A percentile compares a stretch with the other conserved stretches of the same genome.
phyloP scores from a whole-genome alignment of 805 yeast species.

The Wickerhamomyces chambardii region DNA sequence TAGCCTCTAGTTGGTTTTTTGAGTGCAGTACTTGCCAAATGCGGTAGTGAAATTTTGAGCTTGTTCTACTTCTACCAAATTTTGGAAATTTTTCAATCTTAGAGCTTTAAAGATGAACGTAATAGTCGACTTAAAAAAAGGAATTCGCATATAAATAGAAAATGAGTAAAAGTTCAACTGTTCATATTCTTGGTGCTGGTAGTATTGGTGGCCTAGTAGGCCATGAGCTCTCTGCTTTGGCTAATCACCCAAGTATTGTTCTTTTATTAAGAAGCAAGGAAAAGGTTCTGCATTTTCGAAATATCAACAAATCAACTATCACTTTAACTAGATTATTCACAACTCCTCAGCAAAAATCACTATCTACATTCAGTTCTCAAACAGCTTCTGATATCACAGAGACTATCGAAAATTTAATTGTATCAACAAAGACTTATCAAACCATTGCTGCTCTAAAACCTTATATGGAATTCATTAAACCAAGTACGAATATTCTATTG shows the following conservation, averaged over 20 bases:
- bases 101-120: no score
- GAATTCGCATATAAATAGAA: no score
- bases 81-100: no score
- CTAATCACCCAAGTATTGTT: slow-evolving; percentile 8
- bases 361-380: slow-evolving; percentile 3
- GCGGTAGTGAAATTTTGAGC: no score
- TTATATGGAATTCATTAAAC: slow-evolving; percentile 36
- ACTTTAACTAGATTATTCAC: slow-evolving; percentile 13
- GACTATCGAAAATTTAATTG: slow-evolving; percentile 47
- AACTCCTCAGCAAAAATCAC: slow-evolving; percentile 4
- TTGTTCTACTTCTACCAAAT: no score
- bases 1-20: no score
- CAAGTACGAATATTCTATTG: slow-evolving; percentile 52
- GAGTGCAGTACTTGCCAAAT: no score
- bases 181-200: slow-evolving; percentile 18
- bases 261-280: slow-evolving; percentile 13
- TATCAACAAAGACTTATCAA: slow-evolving; percentile 77
- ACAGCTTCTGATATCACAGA: slow-evolving; percentile 10
- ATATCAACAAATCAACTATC: slow-evolving; percentile 7
- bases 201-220: slow-evolving; percentile 19
- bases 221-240: slow-evolving; percentile 12
- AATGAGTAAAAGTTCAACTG: background rate
- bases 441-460: slow-evolving; percentile 56
- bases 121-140: no score
- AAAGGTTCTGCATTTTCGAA: slow-evolving; percentile 10